Conservation (phyloP, 164 flowering plant species). For the Vitis amurensis region DNA sequence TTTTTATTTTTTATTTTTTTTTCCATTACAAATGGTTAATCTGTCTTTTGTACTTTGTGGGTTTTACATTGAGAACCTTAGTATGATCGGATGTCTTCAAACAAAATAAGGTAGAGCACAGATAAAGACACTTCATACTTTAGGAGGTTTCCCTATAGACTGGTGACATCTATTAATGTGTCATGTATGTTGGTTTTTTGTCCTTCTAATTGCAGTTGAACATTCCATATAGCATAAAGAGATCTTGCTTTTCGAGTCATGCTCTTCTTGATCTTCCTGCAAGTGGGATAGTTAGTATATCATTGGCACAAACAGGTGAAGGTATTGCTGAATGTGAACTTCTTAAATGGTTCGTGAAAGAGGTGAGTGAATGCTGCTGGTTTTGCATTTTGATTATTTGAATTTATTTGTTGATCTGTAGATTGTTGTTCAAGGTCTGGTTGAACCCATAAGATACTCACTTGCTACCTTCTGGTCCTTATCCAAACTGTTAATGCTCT, state of each 20-base stretch:
- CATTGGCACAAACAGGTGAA: conserved; percentile 97
- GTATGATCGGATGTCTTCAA: too few relatives aligned
- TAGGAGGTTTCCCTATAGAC: too few relatives aligned
- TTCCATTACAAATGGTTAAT: too few relatives aligned
- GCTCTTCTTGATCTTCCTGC: conserved; percentile 38
- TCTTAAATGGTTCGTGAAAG: conserved; percentile 88
- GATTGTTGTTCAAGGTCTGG: not conserved
- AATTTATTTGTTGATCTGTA: not conserved
- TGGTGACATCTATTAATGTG: too few relatives aligned
- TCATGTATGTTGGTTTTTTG: not conserved
- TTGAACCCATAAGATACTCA: too few relatives aligned
- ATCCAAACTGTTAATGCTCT: too few relatives aligned
- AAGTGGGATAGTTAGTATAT: conserved; percentile 63
- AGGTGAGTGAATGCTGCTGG: conserved; percentile 45
- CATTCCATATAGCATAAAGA: conserved; percentile 15
- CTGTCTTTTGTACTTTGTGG: not conserved
- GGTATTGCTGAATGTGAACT: conserved; percentile 99
- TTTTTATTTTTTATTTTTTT: too few relatives aligned
- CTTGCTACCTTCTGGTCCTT: too few relatives aligned
- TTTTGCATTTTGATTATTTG: not conserved
- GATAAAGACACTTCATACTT: too few relatives aligned
- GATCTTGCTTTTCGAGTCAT: conserved; percentile 52
- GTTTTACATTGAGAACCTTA: not conserved
- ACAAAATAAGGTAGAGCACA: too few relatives aligned
- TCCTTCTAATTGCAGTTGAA: conserved; percentile 29